Conservation (phyloP, 1,284 basidiomycete species). For the Ustilago hordei region DNA sequence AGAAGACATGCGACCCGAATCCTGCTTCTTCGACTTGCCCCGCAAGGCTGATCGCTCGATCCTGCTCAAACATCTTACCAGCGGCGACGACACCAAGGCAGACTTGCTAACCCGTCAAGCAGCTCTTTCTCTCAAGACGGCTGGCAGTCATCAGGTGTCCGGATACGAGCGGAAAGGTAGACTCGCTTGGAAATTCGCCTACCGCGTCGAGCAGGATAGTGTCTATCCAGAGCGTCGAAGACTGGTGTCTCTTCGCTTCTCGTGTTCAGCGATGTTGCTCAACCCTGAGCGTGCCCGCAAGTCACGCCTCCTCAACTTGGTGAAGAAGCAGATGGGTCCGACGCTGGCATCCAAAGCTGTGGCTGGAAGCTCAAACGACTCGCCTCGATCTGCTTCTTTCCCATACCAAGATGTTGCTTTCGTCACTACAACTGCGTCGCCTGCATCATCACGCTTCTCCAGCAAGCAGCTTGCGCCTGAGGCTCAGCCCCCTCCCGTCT, state of each 20-base stretch:
- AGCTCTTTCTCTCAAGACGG: slow-evolving; percentile 39
- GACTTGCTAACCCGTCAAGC: slow-evolving; percentile 61
- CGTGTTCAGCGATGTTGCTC: slow-evolving; percentile 58
- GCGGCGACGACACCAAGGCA: slow-evolving; percentile 57
- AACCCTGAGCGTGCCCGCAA: slow-evolving; percentile 57
- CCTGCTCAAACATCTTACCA: slow-evolving; percentile 55
- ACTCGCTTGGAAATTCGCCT: slow-evolving; percentile 59
- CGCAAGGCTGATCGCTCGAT: slow-evolving; percentile 21
- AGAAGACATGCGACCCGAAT: slow-evolving; percentile 9
- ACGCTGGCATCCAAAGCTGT: slow-evolving; percentile 44
- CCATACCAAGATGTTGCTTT: slow-evolving; percentile 7
- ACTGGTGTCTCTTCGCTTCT: slow-evolving; percentile 51
- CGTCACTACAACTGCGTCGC: slow-evolving; percentile 16
- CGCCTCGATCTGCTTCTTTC: slow-evolving; percentile 11
- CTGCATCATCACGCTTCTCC: slow-evolving; percentile 25
- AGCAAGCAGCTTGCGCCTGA: slow-evolving; percentile 9
- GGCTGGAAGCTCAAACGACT: slow-evolving; percentile 12
- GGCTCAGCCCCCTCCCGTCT: slow-evolving; percentile 1
- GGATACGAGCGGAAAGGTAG: slow-evolving; percentile 58
- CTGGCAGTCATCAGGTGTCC: slow-evolving; percentile 53
- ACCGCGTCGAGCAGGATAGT: slow-evolving; percentile 40
- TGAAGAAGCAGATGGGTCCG: slow-evolving; percentile 58
- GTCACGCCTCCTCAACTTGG: slow-evolving; percentile 52
- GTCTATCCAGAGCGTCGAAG: slow-evolving; percentile 1
- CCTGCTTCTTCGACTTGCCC: slow-evolving; percentile 10